Percentiles rank a stretch among this genome's conserved stretches.
phyloP scores from a whole-genome alignment of 2,329 filamentous ascomycete genomes.

The Sporothrix humicola region DNA sequence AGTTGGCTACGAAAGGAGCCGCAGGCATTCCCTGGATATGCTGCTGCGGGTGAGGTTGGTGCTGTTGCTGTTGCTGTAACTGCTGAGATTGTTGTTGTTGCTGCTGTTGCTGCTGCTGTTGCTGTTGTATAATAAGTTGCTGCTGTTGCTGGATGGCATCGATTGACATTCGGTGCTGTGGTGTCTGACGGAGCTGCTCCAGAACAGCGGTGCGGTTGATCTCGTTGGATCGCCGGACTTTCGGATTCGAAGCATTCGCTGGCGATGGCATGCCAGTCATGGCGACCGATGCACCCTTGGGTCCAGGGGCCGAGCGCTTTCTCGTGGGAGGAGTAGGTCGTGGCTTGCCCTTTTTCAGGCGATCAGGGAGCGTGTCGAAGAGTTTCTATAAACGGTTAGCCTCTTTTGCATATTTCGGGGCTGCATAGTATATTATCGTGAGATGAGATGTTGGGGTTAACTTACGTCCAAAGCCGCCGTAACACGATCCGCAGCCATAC shows the following conservation, averaged over 20 bases:
- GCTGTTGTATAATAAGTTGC: constrained; percentile 20
- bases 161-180: constrained; percentile 40
- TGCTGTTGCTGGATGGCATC: constrained; percentile 41
- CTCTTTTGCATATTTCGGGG: background rate
- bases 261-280: constrained; percentile 42
- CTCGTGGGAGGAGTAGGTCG: constrained; percentile 52
- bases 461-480: constrained; percentile 76
- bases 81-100: constrained; percentile 37
- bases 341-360: constrained; percentile 61
- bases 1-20: constrained; percentile 48
- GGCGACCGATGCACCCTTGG: constrained; percentile 43
- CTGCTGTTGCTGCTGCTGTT: constrained; percentile 32
- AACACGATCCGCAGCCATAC: constrained; percentile 87
- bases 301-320: constrained; percentile 61
- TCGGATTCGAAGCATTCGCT: constrained; percentile 39
- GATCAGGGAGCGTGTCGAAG: constrained; percentile 82
- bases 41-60: constrained; percentile 3
- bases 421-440: background rate
- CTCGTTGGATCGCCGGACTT: constrained; percentile 42
- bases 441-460: constrained; percentile 32
- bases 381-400: constrained; percentile 60
- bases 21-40: constrained; percentile 37
- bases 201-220: constrained; percentile 36
- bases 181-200: constrained; percentile 35
- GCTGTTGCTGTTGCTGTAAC: constrained; percentile 15